These are phyloP conservation scores for Zymoseptoria passerinii DNA, from an alignment of 2,329 filamentous ascomycete species.

Conservation along the genomic window DNA sequence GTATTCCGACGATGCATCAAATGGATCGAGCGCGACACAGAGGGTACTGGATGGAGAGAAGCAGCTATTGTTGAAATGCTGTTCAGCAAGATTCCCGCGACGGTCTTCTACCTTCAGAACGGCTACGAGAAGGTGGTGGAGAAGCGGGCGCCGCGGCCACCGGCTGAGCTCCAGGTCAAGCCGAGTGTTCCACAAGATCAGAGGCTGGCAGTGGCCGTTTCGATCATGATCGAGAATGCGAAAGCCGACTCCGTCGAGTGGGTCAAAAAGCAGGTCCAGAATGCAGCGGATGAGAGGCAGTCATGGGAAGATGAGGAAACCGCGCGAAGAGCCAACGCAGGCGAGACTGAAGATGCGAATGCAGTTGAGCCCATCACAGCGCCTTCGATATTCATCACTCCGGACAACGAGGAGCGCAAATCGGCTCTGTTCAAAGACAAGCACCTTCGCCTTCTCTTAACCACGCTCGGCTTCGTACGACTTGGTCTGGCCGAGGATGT, in stretches of 20 bases:
- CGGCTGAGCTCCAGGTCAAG: constrained; percentile 76
- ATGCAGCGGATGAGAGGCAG: constrained; percentile 63
- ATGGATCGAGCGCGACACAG: constrained; percentile 48
- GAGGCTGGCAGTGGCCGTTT: constrained; percentile 65
- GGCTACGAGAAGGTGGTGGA: constrained; percentile 75
- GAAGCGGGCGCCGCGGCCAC: constrained; percentile 57
- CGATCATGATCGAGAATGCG: constrained; percentile 70
- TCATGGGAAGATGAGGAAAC: constrained; percentile 68
- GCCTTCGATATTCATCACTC: constrained; percentile 49
- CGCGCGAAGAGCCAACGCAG: constrained; percentile 39
- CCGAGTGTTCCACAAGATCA: constrained; percentile 59
- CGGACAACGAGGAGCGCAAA: constrained; percentile 58
- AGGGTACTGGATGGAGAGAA: constrained; percentile 66
- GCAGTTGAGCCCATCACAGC: constrained; percentile 31
- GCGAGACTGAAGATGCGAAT: constrained; percentile 21
- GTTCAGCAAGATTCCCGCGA: constrained; percentile 83
- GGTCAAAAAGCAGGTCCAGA: constrained; percentile 63
- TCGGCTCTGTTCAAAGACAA: constrained; percentile 82
- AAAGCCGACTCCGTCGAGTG: constrained; percentile 70
- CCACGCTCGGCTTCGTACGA: constrained; percentile 61
- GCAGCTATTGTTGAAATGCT: constrained; percentile 76
- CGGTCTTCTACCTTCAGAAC: constrained; percentile 80
- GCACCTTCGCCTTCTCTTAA: constrained; percentile 77
- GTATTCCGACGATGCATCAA: constrained; percentile 73
- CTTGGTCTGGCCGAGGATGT: constrained; percentile 60